Base-by-base conservation (phyloP, 2,329 filamentous ascomycete genomes). In the Niveomyces coronatus region DNA sequence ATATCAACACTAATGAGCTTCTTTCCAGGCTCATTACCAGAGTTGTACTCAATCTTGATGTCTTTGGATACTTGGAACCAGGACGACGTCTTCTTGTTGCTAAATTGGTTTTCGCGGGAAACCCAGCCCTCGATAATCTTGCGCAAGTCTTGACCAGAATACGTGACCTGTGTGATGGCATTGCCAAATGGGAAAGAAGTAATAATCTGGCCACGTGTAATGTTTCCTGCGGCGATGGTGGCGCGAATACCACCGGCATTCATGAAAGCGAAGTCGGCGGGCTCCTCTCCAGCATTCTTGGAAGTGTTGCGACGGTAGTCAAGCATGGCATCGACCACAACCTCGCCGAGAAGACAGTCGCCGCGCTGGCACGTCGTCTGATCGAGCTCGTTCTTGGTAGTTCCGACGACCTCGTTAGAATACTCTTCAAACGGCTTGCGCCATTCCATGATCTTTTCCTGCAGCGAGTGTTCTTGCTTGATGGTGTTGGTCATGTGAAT, bases 151-250 rank as follows among this genome's bases (percentile, higher is more conserved):
- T 66, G 57, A 14, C 77, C 77, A 0, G 60, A 59, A 44, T 72
- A 63, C 1, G 52, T 57, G 13, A 80, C 55, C 48, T 80, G 72
- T 8, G 78, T 74, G 15, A 82, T 63, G 31, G 75, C 63, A 54
- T 82, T 82, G 39, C 73, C 71, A 45, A 82, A 82, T 27, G 77
- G 77, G 56, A 82, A 82, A 0, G 74, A 67, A 0, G 74, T 79
- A 3, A 80, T 60, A 5, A 81, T 70, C 43, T 78, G 68, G 37
- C 76, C 76, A 24, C 75, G 71, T 4, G 76, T 82, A 49, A 82
- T 70, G 37, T 70, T 55, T 9, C 77, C 78, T 14, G 58, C 53
- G 29, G 76, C 74, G 36, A 82, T 82, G 24, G 70, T 73, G 3
- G 76, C 74, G 15, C 77, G 74, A 37, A 82, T 68, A 19, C 76